Evolutionary conservation across 441 rosid species (phyloP).

Genomic region (Arabidopsis lyrata): DNA sequence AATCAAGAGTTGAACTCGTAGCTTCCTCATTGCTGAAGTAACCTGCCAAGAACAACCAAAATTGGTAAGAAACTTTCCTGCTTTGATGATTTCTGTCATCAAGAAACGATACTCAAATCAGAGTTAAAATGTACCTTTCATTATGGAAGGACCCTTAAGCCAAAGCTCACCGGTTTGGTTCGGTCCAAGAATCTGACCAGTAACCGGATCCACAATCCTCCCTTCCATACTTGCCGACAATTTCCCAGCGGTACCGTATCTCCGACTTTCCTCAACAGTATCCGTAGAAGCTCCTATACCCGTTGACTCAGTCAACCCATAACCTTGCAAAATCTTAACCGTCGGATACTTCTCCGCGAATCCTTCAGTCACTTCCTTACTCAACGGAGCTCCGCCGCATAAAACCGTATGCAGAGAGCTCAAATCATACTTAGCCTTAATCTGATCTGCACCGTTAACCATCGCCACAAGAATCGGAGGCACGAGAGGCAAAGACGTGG

Average conservation of each 20-base stretch:
- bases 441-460: constrained; percentile 69
- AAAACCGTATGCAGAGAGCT: constrained; percentile 71
- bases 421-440: constrained; percentile 66
- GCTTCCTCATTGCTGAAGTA: constrained; percentile 88
- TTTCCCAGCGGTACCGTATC: constrained; percentile 88
- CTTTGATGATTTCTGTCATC: neutral
- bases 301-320: constrained; percentile 92
- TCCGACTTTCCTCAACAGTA: constrained; percentile 77
- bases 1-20: constrained; percentile 76
- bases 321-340: constrained; percentile 81
- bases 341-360: constrained; percentile 67
- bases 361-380: constrained; percentile 88
- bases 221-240: constrained; percentile 83
- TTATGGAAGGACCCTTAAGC: constrained; percentile 86
- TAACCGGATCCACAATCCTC: constrained; percentile 79
- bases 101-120: constrained; percentile 11
- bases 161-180: constrained; percentile 94
- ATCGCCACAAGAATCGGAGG: constrained; percentile 89
- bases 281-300: constrained; percentile 89
- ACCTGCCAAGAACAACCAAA: constrained; percentile 51
- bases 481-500: constrained; percentile 80
- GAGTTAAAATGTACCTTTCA: constrained; percentile 69
- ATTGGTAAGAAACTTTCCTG: neutral
- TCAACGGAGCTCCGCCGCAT: constrained; percentile 93
- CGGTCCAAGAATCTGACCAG: constrained; percentile 53